These are phyloP conservation scores for Claviceps lovelessii DNA, from an alignment of 2,329 filamentous ascomycete genomes.

Conservation along the genomic window DNA sequence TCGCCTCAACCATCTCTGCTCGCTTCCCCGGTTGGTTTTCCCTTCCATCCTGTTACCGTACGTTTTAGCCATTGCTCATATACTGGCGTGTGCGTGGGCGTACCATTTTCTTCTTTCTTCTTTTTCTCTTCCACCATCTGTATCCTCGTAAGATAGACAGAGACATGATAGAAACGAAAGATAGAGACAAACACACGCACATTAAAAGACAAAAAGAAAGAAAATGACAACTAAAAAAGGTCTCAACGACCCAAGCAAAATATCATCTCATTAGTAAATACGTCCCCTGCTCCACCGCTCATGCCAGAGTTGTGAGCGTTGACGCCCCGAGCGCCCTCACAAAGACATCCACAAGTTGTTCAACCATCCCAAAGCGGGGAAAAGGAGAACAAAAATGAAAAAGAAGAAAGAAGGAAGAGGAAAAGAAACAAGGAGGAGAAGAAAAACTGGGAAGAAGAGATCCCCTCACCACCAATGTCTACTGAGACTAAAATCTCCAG, in stretches of 20 bases:
- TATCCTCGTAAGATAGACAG: neutral
- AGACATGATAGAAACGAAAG: too few relatives aligned
- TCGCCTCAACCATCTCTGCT: neutral
- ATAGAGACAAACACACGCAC: neutral
- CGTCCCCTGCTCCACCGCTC: neutral
- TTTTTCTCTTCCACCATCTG: neutral
- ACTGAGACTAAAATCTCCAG: neutral
- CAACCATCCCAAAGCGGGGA: too few relatives aligned
- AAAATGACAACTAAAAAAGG: neutral
- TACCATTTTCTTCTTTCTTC: neutral
- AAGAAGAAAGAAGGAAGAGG: neutral
- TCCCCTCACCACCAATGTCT: neutral
- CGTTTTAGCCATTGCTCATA: neutral
- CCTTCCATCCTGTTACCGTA: neutral
- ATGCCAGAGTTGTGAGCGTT: neutral
- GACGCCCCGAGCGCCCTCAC: neutral
- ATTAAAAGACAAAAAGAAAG: neutral
- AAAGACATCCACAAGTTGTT: neutral
- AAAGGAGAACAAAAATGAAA: too few relatives aligned
- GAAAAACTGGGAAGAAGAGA: neutral
- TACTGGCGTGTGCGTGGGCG: neutral
- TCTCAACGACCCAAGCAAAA: neutral
- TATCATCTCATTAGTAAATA: neutral
- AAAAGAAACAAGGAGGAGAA: neutral
- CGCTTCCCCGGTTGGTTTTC: neutral